These are phyloP conservation scores for Colletotrichum costaricense DNA, from an alignment of 2,329 filamentous ascomycete species.

Conservation along the genomic window DNA sequence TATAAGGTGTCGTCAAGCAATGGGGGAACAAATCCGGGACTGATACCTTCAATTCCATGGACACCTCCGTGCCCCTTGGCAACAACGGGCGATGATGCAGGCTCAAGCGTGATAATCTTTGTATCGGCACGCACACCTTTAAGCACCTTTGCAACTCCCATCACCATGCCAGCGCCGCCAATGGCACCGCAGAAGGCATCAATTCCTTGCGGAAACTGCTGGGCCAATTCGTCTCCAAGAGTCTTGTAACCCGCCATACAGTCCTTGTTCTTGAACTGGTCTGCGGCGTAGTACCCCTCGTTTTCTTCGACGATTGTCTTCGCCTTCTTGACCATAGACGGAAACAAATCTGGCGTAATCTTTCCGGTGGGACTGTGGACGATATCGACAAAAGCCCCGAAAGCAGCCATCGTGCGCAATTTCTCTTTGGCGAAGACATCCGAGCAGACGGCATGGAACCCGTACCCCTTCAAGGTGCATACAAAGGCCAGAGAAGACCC, in stretches of 20 bases:
- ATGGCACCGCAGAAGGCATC: slow-evolving; percentile 34
- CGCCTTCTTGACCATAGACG: neutral
- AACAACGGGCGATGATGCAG: neutral
- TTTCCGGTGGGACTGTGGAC: slow-evolving; percentile 27
- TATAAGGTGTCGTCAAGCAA: slow-evolving; percentile 13
- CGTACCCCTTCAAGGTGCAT: slow-evolving; percentile 41
- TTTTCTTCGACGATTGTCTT: slow-evolving; percentile 4
- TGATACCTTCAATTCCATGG: slow-evolving; percentile 23
- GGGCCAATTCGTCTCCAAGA: slow-evolving; percentile 17
- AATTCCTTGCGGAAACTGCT: slow-evolving; percentile 26
- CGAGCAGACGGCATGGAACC: slow-evolving; percentile 28
- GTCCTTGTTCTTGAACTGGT: slow-evolving; percentile 35
- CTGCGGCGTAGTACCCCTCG: slow-evolving; percentile 8
- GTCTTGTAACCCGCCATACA: slow-evolving; percentile 26
- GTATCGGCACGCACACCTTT: slow-evolving; percentile 3
- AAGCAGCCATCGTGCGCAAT: slow-evolving; percentile 31
- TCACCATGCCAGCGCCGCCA: slow-evolving; percentile 34
- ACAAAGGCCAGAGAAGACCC: slow-evolving; percentile 31
- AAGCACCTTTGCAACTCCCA: slow-evolving; percentile 20
- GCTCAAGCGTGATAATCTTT: slow-evolving; percentile 20
- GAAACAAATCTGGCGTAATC: slow-evolving; percentile 30
- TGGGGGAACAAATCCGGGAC: slow-evolving; percentile 5
- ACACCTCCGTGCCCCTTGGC: neutral
- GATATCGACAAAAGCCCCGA: slow-evolving; percentile 34
- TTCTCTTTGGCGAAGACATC: slow-evolving; percentile 30